Evolutionary conservation across 108 stramenopile genomes (phyloP).

Genomic region (Nitzschia palea): DNA sequence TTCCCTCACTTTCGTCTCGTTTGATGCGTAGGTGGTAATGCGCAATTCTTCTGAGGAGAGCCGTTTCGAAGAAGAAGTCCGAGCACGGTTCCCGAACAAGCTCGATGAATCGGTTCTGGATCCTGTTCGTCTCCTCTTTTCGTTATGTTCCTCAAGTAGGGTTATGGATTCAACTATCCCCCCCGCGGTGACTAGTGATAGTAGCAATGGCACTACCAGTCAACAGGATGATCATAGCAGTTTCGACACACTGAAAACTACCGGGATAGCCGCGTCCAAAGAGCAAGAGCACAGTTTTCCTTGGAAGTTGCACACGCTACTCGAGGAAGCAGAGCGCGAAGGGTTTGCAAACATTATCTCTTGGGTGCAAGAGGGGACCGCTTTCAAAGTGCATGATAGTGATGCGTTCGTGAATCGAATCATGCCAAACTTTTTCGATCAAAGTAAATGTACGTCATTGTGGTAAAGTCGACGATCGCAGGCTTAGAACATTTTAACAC

Average conservation of each 20-base stretch:
- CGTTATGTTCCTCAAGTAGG: not conserved
- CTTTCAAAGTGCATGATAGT: constrained; percentile 43
- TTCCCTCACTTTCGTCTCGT: not conserved
- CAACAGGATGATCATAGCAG: not conserved
- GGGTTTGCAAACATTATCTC: constrained; percentile 40
- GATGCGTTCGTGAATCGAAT: constrained; percentile 10
- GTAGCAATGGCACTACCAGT: not conserved
- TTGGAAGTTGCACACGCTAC: constrained; percentile 18
- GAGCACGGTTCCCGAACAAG: not conserved
- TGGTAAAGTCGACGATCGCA: too few relatives aligned
- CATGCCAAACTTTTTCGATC: constrained; percentile 27
- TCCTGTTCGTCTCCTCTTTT: not conserved
- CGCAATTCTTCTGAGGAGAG: not conserved
- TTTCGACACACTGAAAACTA: not conserved
- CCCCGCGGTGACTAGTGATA: not conserved
- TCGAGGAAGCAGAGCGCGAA: not conserved
- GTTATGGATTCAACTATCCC: not conserved
- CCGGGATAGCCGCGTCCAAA: not conserved
- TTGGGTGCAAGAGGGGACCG: constrained; percentile 48
- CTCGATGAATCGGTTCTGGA: not conserved
- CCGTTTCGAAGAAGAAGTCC: constrained; percentile 7
- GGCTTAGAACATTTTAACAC: too few relatives aligned
- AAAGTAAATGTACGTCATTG: constrained; percentile 44
- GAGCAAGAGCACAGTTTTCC: constrained; percentile 12
- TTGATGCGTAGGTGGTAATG: not conserved